These are phyloP conservation scores for Cladophialophora bantiana DNA, from an alignment of 2,329 filamentous ascomycete genomes.

Conservation along the genomic window DNA sequence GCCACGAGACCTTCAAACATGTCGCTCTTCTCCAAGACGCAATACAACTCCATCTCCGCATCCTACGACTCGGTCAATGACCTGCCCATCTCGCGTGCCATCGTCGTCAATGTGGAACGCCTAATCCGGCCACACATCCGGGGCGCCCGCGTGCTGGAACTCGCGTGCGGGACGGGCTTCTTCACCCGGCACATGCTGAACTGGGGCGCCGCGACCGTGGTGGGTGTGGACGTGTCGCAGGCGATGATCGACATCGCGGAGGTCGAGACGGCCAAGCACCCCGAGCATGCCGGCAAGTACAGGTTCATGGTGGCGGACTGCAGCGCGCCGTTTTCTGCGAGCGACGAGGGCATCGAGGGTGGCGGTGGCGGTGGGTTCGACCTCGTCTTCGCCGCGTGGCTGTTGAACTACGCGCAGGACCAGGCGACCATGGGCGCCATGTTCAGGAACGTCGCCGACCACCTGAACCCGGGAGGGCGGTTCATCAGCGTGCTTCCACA, in stretches of 20 bases:
- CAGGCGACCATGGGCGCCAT: conserved; percentile 44
- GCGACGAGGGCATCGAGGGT: background rate
- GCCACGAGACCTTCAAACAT: background rate
- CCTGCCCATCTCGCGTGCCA: conserved; percentile 20
- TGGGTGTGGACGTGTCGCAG: conserved; percentile 48
- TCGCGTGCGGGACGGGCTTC: conserved; percentile 50
- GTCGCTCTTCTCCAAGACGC: conserved; percentile 23
- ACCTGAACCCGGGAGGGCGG: conserved; percentile 47
- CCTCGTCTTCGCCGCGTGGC: conserved; percentile 48
- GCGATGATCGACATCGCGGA: conserved; percentile 46
- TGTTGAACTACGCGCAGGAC: conserved; percentile 49
- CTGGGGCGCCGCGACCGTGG: conserved; percentile 47
- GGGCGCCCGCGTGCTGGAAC: conserved; percentile 44
- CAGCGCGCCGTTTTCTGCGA: conserved; percentile 9
- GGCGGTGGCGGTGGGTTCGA: conserved; percentile 44
- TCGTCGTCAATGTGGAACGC: conserved; percentile 22
- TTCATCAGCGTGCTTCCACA: conserved; percentile 46
- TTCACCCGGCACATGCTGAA: conserved; percentile 46
- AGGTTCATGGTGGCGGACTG: conserved; percentile 17
- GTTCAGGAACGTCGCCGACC: conserved; percentile 47
- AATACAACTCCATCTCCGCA: conserved; percentile 16
- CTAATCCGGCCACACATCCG: conserved; percentile 17
- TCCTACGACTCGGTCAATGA: conserved; percentile 21
- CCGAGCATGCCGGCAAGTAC: conserved; percentile 2
- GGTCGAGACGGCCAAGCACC: background rate